These are phyloP conservation scores for Arthrobotrys sphaeroides DNA, from an alignment of 2,329 filamentous ascomycete species.

Conservation along the genomic window DNA sequence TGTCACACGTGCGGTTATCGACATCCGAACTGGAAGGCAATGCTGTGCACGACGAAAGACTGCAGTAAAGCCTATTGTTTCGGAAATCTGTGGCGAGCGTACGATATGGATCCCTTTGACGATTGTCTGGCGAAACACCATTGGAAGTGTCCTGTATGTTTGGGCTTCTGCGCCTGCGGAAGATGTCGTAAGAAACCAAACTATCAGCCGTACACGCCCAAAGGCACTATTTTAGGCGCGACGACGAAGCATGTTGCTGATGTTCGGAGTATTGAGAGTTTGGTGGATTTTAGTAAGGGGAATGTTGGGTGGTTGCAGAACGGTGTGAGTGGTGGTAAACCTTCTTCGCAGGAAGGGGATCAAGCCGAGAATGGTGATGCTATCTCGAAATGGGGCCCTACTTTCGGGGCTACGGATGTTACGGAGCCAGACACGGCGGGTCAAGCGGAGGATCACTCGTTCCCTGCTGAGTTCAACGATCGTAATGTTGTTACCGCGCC, in stretches of 20 bases:
- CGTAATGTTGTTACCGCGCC: constrained; percentile 29
- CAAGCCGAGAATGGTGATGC: constrained; percentile 2
- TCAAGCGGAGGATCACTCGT: neutral
- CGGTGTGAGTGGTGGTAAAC: constrained; percentile 61
- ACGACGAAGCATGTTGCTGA: constrained; percentile 92
- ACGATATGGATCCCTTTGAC: constrained; percentile 83
- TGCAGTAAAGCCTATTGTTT: constrained; percentile 88
- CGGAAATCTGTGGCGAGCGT: constrained; percentile 88
- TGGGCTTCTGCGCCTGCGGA: constrained; percentile 85
- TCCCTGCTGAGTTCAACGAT: constrained; percentile 42
- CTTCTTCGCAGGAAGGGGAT: constrained; percentile 58
- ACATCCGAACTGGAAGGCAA: constrained; percentile 85
- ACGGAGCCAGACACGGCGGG: constrained; percentile 22
- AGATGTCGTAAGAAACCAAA: constrained; percentile 74
- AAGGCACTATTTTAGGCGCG: constrained; percentile 85
- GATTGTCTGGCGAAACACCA: constrained; percentile 78
- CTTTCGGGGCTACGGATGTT: constrained; percentile 39
- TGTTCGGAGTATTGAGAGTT: constrained; percentile 84
- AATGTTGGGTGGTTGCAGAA: constrained; percentile 84
- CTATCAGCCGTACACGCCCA: constrained; percentile 84
- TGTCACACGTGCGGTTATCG: constrained; percentile 87
- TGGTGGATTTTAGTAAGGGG: constrained; percentile 89
- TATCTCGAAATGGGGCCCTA: constrained; percentile 44
- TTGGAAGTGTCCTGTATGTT: constrained; percentile 91
- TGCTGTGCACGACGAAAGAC: constrained; percentile 74